Evolutionary conservation across 768 basidiomycete genomes (phyloP), one percentile per base, ranked within the genome.

Genomic region (Tulasnella sp.): DNA sequence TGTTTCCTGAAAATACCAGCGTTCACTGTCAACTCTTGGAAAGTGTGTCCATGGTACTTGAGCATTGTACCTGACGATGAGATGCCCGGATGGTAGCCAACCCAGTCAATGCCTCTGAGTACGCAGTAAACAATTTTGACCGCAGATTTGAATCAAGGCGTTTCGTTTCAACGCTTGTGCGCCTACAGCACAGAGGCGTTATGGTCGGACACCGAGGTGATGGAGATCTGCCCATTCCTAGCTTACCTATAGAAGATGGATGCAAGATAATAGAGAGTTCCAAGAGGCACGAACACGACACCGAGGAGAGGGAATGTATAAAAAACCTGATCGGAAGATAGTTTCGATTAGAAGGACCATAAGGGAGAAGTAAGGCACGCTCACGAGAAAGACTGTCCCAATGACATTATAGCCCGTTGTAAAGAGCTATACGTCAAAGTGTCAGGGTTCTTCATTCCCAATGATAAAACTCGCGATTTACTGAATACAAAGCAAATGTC

Each of bases 241-340:
- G 63, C 65, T 48, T 30, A 65, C 24, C 82, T 75, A 65, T 85
- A 84, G 65, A 78, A 85, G 15, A 77, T 64, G 10, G 77, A 78
- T 8, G 75, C 77, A 44, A 74, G 64, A 67, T 77, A 80, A 67
- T 84, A 84, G 10, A 83, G 65, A 13, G 80, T 61, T 2, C 66
- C 61, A 67, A 84, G 69, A 2, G 82, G 82, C 0, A 73, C 72
- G 64, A 84, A 84, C 30, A 83, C 73, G 42, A 83, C 80, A 24
- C 84, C 85, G 7, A 86, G 79, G 24, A 76, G 77, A 0, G 85
- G 84, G 68, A 83, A 83, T 3, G 78, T 78, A 66, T 85, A 84
- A 68, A 84, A 83, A 0, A 85, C 34, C 34, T 38, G 34, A 38
- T 38, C 15, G n/a, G n/a, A n/a, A n/a, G n/a, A n/a, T 38, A 7